A percentile compares a stretch with the other conserved stretches of the same genome.
phyloP scores from a whole-genome alignment of 2,329 filamentous ascomycete genomes.

The Colletotrichum kahawae region DNA sequence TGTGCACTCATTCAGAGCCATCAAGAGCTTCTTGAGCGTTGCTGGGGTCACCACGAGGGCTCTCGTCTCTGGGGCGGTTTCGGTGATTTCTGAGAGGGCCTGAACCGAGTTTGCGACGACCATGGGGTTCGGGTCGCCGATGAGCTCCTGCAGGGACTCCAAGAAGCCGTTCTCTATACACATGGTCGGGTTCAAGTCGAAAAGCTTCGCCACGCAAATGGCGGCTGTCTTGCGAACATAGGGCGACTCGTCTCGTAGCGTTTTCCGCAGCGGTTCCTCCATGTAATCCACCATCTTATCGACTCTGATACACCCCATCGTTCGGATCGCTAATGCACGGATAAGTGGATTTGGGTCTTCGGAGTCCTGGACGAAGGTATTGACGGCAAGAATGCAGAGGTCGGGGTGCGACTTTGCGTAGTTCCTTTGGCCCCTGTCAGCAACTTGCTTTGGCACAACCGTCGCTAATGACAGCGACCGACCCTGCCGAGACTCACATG shows the following conservation, averaged over 20 bases:
- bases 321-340: constrained; percentile 91
- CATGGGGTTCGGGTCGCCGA: constrained; percentile 98
- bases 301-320: constrained; percentile 97
- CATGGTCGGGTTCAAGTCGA: constrained; percentile 90
- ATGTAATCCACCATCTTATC: constrained; percentile 99
- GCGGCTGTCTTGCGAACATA: constrained; percentile 98
- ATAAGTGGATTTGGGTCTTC: constrained; percentile 98
- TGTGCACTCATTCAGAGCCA: constrained; percentile 97
- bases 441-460: neutral
- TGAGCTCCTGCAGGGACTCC: constrained; percentile 91
- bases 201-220: constrained; percentile 97
- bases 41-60: constrained; percentile 83
- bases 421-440: constrained; percentile 68
- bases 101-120: constrained; percentile 98
- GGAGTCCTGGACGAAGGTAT: constrained; percentile 98
- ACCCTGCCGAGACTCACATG: constrained; percentile 67
- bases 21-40: constrained; percentile 91
- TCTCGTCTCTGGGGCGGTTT: constrained; percentile 88
- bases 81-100: constrained; percentile 87
- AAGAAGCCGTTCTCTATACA: constrained; percentile 97
- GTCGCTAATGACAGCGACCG: neutral
- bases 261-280: constrained; percentile 97
- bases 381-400: constrained; percentile 97
- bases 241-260: constrained; percentile 93
- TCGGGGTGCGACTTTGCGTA: constrained; percentile 99